Evolutionary conservation across 2,329 filamentous ascomycete species (phyloP).

Genomic region (Rhexocercosporidium sp.): DNA sequence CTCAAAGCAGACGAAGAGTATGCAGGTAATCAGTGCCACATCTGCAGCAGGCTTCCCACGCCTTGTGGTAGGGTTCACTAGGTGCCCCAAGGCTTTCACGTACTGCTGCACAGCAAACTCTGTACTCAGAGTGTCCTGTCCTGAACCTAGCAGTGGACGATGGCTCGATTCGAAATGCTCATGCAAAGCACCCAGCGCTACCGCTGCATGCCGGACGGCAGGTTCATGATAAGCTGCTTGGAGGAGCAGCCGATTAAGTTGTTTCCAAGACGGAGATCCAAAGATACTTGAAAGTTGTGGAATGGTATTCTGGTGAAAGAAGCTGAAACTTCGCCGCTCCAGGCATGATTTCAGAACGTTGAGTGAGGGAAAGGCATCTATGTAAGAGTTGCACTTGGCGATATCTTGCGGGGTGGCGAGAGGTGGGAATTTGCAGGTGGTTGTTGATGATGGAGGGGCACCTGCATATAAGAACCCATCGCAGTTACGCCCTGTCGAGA

Average conservation of each 20-base stretch:
- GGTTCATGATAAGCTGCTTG: slow-evolving; percentile 28
- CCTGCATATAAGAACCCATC: slow-evolving; percentile 25
- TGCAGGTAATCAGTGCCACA: slow-evolving; percentile 27
- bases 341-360: background rate
- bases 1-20: slow-evolving; percentile 31
- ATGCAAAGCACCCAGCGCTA: slow-evolving; percentile 30
- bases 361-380: background rate
- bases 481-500: slow-evolving; percentile 27
- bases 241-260: slow-evolving; percentile 24
- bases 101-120: slow-evolving; percentile 26
- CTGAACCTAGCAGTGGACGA: background rate
- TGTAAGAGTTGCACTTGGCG: background rate
- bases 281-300: slow-evolving; percentile 26
- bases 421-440: background rate
- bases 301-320: slow-evolving; percentile 29
- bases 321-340: slow-evolving; percentile 26
- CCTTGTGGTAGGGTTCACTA: slow-evolving; percentile 21
- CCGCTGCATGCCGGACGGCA: slow-evolving; percentile 29
- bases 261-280: slow-evolving; percentile 24
- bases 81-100: slow-evolving; percentile 22
- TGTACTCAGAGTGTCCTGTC: background rate
- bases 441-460: background rate
- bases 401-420: background rate
- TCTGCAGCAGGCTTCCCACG: slow-evolving; percentile 12
- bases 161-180: slow-evolving; percentile 12